phyloP scores from a whole-genome alignment of 2,329 filamentous ascomycete genomes.

The Aspergillus alliaceus region DNA sequence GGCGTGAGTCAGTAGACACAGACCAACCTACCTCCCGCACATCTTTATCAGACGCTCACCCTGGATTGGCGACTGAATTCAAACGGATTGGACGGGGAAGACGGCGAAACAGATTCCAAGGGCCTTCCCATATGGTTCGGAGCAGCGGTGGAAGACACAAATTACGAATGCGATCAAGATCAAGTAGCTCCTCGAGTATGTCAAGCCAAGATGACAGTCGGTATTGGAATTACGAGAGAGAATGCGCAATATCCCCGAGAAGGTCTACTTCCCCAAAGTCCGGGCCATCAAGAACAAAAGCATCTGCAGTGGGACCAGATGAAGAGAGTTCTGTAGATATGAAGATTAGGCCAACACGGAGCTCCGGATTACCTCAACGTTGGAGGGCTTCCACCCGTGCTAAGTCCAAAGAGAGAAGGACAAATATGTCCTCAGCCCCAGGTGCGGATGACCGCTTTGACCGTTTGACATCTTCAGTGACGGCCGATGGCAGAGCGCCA shows the following conservation, averaged over 20 bases:
- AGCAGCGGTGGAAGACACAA: constrained; percentile 57
- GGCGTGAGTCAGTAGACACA: constrained; percentile 23
- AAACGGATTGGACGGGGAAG: constrained; percentile 57
- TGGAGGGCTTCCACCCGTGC: constrained; percentile 32
- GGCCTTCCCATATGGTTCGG: constrained; percentile 56
- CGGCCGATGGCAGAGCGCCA: constrained; percentile 45
- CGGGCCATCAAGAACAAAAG: not conserved
- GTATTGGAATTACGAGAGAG: constrained; percentile 7
- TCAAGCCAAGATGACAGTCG: constrained; percentile 48
- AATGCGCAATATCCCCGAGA: not conserved
- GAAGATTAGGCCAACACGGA: not conserved
- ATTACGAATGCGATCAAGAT: constrained; percentile 55
- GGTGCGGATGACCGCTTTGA: constrained; percentile 36
- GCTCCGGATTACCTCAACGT: not conserved
- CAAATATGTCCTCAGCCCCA: constrained; percentile 56
- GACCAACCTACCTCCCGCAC: constrained; percentile 25
- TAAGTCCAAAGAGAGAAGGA: constrained; percentile 56
- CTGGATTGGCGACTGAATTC: constrained; percentile 37
- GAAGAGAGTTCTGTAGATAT: not conserved
- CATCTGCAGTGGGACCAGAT: not conserved
- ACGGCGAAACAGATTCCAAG: constrained; percentile 61
- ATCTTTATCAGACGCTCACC: constrained; percentile 44
- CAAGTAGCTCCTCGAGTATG: constrained; percentile 56
- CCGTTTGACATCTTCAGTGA: constrained; percentile 42
- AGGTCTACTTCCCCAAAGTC: constrained; percentile 8